phyloP scores from a whole-genome alignment of 495 filamentous ascomycete genomes.

The Friedmanniomyces simplex region DNA sequence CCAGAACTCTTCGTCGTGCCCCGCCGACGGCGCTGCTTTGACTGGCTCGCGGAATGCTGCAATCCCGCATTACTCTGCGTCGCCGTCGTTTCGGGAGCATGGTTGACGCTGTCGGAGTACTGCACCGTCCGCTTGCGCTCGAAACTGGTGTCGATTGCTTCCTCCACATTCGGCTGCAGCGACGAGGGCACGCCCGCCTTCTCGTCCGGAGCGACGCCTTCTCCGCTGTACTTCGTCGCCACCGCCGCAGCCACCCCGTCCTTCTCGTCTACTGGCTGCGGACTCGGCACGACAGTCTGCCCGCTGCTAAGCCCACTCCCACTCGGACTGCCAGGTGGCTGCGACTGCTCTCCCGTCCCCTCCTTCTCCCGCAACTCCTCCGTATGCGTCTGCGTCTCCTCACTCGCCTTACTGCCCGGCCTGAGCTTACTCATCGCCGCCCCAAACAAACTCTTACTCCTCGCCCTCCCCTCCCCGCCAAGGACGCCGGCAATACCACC shows the following conservation, averaged over 20 bases:
- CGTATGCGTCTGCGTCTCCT: slow-evolving; percentile 18
- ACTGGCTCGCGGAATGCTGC: slow-evolving; percentile 10
- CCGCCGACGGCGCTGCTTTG: slow-evolving; percentile 41
- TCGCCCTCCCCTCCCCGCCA: not conserved
- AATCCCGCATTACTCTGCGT: slow-evolving; percentile 8
- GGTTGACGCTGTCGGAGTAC: slow-evolving; percentile 14
- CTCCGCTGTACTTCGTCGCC: not conserved
- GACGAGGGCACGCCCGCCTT: not conserved
- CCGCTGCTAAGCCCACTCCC: slow-evolving; percentile 19
- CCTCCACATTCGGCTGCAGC: not conserved
- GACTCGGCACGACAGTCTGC: slow-evolving; percentile 14
- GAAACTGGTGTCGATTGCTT: not conserved
- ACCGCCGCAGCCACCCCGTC: slow-evolving; percentile 7
- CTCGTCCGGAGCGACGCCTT: not conserved
- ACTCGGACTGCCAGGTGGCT: slow-evolving; percentile 36
- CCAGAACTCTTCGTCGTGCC: slow-evolving; percentile 66
- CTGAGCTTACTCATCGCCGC: slow-evolving; percentile 7
- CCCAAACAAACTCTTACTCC: slow-evolving; percentile 11
- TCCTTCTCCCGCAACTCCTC: slow-evolving; percentile 33
- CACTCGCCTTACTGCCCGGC: slow-evolving; percentile 14
- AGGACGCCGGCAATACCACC: not conserved
- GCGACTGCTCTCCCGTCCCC: slow-evolving; percentile 31
- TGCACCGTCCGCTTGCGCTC: slow-evolving; percentile 13
- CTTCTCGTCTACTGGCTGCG: slow-evolving; percentile 33
- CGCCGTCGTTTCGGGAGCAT: slow-evolving; percentile 11